Percentiles rank a stretch among this genome's conserved stretches.
These are phyloP conservation scores for Trypanosoma caninum DNA, from an alignment of 208 protist species.

Conservation along the genomic window DNA sequence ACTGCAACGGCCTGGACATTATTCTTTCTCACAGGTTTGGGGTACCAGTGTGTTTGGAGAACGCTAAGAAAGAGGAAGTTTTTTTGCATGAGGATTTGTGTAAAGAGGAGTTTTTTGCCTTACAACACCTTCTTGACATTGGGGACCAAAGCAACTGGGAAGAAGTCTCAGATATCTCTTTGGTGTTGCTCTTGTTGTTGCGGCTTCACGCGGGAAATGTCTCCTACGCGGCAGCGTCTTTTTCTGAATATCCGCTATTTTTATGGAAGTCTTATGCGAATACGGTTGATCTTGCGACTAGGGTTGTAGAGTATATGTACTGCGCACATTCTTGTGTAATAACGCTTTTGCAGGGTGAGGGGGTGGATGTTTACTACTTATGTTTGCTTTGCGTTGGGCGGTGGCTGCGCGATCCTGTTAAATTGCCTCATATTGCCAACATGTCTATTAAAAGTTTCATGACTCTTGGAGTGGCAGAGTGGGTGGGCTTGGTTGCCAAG, in stretches of 20 bases:
- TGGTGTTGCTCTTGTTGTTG: conserved; percentile 6
- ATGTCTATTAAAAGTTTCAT: conserved; percentile 19
- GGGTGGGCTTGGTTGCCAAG: conserved; percentile 17
- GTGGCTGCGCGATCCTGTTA: conserved; percentile 32
- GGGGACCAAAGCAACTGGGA: background rate
- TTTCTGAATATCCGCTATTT: conserved; percentile 2
- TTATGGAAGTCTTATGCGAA: conserved; percentile 12
- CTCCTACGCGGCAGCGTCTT: background rate
- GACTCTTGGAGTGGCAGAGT: conserved; percentile 6
- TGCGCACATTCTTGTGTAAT: conserved; percentile 21
- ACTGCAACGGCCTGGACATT: background rate
- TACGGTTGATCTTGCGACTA: conserved; percentile 8
- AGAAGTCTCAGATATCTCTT: background rate
- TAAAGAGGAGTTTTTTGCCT: background rate
- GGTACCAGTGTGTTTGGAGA: background rate
- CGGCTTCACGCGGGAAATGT: conserved; percentile 15
- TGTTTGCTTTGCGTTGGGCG: conserved; percentile 37
- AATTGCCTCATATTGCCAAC: conserved; percentile 3
- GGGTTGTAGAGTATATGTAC: conserved; percentile 12
- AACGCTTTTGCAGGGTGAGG: conserved; percentile 23
- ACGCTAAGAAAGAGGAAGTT: background rate
- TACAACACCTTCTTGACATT: background rate
- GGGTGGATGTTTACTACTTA: conserved; percentile 47
- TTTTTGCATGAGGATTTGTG: background rate
- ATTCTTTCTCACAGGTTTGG: conserved; percentile 16